Base-by-base conservation (phyloP, 108 stramenopile genomes). In the Nitzschia sp. region DNA sequence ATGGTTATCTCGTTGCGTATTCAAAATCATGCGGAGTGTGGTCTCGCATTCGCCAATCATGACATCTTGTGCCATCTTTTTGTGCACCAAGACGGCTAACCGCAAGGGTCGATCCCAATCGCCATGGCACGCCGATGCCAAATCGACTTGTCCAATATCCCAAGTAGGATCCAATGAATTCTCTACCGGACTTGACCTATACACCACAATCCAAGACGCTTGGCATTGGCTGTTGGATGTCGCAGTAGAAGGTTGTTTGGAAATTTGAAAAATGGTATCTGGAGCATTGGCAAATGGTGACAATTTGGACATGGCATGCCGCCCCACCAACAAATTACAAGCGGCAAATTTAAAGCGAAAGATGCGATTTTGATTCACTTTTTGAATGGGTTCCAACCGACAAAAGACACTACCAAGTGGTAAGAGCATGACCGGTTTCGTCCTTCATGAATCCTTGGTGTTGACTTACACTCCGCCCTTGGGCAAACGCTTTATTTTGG, bases 401-500 rank as follows among this genome's bases (percentile, higher is more conserved):
- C 62, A 71, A 71, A 71, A 71, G 38, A 76, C 45, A 47, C 67
- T 57, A n/a, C n/a, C n/a, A n/a, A n/a, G 67, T 27, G 19, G 11
- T 13, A n/a, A 49, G 30, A 21, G 36, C 11, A 17, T 11, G n/a
- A 21, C 63, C 59, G 19, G 17, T 1, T 42, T 42, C 38, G 6
- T 57, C 62, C 70, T 29, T 71, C 49, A 47, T 54, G 59, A 29
- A 64, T 36, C 33, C 28, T 19, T n/a, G 13, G 13, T 9, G 9
- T 42, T 19, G 4, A 71, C 46, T 26, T 35, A 51, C 48, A 46
- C 80, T 26, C 85, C 74, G 9, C 74, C 81, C 18, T 51, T 71
- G 23, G 76, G 82, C 27, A 90, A 70, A n/a, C 84, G 81, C 62
- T 85, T 82, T 9, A 78, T 81, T 51, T 83, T 82, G 58, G 66